Evolutionary conservation across 768 basidiomycete species (phyloP), one percentile per base, ranked within the genome.

Genomic region (Mycena indigotica): DNA sequence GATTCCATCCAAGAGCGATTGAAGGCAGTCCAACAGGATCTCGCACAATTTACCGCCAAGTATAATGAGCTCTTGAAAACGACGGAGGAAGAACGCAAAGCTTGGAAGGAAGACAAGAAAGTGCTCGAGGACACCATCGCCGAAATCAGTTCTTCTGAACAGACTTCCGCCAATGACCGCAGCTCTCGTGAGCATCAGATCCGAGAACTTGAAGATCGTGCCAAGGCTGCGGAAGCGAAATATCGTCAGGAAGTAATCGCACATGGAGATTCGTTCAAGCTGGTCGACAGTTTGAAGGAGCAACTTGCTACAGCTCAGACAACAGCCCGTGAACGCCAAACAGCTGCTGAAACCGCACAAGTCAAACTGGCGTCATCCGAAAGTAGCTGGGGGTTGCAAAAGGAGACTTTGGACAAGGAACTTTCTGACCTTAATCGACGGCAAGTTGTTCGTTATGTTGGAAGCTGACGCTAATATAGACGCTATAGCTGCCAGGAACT

Each of bases 211-310:
- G 87, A 89, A 62, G 85, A 86, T 58, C 81, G 90, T 24, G 86
- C 85, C 15, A 83, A 85, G 83, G 80, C 85, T 62, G 91, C 91
- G 4, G 91, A 95, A 67, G 88, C 90, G 51, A 83, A 87, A 53
- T 94, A 94, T 64, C 81, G 86, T 4, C 80, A 85, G 50, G 93
- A 93, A 67, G 82, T 95, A n/a, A 74, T 95, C 28, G 77, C 89
- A 1, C 93, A 95, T 69, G 93, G 93, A 0, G 92, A 93, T 21
- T 81, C 89, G 0, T 88, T 95, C 78, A 92, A 92, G 73, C 60
- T 76, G 13, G 80, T 91, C 12, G 84, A 87, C 12, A 73, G 66
- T 10, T 73, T 93, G 60, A 89, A 86, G 68, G 77, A 84, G 50
- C 84, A 91, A 39, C 75, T 95, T 3, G 67, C 77, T 16, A 66